phyloP scores from a whole-genome alignment of 1,284 basidiomycete species.

The Afroboletus lepidellus region DNA sequence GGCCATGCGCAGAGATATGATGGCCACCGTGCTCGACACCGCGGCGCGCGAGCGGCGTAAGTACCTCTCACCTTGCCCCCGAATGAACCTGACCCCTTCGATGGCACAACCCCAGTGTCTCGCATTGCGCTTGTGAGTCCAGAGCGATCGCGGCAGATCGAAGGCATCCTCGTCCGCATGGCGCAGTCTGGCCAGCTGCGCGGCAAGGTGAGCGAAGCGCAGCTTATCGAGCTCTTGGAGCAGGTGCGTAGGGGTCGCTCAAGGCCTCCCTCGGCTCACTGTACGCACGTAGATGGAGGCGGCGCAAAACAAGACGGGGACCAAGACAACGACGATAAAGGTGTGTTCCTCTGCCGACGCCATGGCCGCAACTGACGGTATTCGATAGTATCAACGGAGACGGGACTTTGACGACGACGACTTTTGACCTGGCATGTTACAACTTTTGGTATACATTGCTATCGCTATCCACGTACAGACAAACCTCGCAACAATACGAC shows the following conservation, averaged over 20 bases:
- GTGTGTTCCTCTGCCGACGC: slow-evolving; percentile 41
- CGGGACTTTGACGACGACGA: slow-evolving; percentile 72
- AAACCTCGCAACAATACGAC: too few relatives aligned
- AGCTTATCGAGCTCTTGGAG: slow-evolving; percentile 89
- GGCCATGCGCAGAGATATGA: slow-evolving; percentile 75
- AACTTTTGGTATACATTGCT: not conserved
- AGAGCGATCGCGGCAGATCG: slow-evolving; percentile 83
- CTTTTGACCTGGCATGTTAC: slow-evolving; percentile 40
- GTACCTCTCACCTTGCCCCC: slow-evolving; percentile 33
- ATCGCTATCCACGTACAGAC: not conserved
- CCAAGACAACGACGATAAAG: slow-evolving; percentile 66
- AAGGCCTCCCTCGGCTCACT: not conserved
- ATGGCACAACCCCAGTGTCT: slow-evolving; percentile 54
- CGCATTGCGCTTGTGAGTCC: slow-evolving; percentile 93
- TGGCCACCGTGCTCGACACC: slow-evolving; percentile 85
- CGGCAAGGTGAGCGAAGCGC: slow-evolving; percentile 82
- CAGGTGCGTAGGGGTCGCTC: slow-evolving; percentile 58
- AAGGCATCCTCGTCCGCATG: slow-evolving; percentile 85
- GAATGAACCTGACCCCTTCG: not conserved
- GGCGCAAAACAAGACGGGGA: slow-evolving; percentile 51
- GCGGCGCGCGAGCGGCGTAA: slow-evolving; percentile 89
- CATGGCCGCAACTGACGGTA: not conserved
- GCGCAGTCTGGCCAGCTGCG: slow-evolving; percentile 90
- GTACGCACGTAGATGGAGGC: slow-evolving; percentile 60
- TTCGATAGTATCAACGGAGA: slow-evolving; percentile 66